A percentile compares a stretch with the other conserved stretches of the same genome.
phyloP scores from a whole-genome alignment of 2,329 filamentous ascomycete genomes.

The Thielaviopsis punctulata region DNA sequence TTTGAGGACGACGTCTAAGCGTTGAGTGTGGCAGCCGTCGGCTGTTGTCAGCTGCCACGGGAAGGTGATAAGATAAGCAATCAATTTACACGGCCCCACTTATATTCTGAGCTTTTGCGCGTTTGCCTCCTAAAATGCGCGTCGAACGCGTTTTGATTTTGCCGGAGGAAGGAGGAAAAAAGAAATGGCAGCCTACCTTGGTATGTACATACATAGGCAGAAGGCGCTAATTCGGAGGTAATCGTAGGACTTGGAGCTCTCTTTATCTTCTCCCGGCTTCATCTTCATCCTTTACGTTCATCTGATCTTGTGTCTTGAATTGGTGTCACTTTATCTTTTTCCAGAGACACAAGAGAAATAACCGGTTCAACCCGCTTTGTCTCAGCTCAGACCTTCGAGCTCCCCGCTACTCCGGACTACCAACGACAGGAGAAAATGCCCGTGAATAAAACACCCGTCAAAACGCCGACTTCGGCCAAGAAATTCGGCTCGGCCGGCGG shows the following conservation, averaged over 20 bases:
- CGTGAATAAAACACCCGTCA: slow-evolving; percentile 14
- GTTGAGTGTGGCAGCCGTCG: not conserved
- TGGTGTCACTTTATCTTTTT: not conserved
- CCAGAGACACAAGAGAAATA: too few species aligned
- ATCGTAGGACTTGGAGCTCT: not conserved
- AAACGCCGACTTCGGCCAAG: slow-evolving; percentile 20
- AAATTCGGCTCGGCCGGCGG: slow-evolving; percentile 13
- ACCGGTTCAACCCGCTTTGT: too few species aligned
- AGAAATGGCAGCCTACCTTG: not conserved
- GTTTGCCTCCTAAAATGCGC: too few species aligned
- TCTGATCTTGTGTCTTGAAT: not conserved
- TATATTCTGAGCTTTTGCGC: not conserved
- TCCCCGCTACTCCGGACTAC: too few species aligned
- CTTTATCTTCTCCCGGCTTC: not conserved
- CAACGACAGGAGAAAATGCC: not conserved
- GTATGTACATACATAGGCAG: not conserved
- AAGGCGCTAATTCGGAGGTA: not conserved
- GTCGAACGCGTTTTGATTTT: too few species aligned
- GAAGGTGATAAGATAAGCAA: not conserved
- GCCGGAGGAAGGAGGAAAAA: not conserved
- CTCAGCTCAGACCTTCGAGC: too few species aligned
- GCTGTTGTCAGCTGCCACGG: not conserved
- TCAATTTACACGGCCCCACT: not conserved
- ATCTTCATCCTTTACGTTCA: not conserved
- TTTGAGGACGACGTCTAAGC: too few species aligned